A percentile compares a stretch with the other conserved stretches of the same genome.
phyloP scores from a whole-genome alignment of 228 moss, liverwort and hornwort genomes.

The Sphagnum fallax region DNA sequence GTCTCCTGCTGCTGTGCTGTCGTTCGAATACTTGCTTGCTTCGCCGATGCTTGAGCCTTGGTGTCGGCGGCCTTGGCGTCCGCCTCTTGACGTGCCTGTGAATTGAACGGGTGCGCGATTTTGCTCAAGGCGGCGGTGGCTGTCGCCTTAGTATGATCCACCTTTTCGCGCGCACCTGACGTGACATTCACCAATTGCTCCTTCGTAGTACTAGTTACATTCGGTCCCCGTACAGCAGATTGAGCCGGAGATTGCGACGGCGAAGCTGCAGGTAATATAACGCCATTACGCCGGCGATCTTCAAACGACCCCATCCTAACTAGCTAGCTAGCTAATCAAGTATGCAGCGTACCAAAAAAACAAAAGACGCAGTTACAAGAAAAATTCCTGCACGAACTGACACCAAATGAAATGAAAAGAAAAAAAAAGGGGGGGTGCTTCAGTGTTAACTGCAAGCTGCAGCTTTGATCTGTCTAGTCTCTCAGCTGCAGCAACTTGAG shows the following conservation, averaged over 20 bases:
- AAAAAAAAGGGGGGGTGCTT: too few species aligned
- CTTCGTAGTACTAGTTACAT: slow-evolving; percentile 37
- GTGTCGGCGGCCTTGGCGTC: slow-evolving; percentile 33
- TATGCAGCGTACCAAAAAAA: too few species aligned
- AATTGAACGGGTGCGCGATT: slow-evolving; percentile 29
- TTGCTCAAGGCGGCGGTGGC: slow-evolving; percentile 18
- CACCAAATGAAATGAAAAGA: too few species aligned
- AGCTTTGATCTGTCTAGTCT: too few species aligned
- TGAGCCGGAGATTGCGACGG: not conserved
- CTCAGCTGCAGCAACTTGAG: too few species aligned
- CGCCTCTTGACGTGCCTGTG: slow-evolving; percentile 24
- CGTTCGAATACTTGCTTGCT: slow-evolving; percentile 29
- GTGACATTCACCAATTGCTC: slow-evolving; percentile 46
- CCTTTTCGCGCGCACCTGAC: slow-evolving; percentile 46
- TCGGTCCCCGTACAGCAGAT: not conserved
- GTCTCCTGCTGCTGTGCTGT: slow-evolving; percentile 23
- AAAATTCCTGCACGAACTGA: too few species aligned
- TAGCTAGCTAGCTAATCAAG: too few species aligned
- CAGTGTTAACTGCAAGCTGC: too few species aligned
- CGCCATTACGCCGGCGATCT: too few species aligned
- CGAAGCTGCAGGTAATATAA: too few species aligned
- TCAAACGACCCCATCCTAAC: too few species aligned
- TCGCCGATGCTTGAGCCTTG: slow-evolving; percentile 29
- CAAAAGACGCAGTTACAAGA: too few species aligned
- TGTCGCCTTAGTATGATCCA: slow-evolving; percentile 30